Conservation (phyloP, 805 yeast genomes). For the Wickerhamiella occidentalis region DNA sequence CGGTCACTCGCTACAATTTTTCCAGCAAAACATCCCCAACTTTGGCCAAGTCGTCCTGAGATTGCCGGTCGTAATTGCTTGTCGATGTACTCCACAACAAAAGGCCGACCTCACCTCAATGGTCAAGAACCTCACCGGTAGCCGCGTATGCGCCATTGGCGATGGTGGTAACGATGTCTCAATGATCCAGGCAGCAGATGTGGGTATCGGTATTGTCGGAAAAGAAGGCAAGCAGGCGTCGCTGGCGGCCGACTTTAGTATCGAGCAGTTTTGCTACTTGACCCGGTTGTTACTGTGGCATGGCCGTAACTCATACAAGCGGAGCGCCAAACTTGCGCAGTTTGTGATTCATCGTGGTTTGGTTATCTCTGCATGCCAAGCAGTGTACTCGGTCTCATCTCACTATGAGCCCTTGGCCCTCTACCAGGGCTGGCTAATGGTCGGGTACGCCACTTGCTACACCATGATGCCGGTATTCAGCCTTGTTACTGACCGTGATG, state of each 20-base stretch:
- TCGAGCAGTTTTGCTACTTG: conserved; percentile 79
- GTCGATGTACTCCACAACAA: conserved; percentile 97
- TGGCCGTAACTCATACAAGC: conserved; percentile 91
- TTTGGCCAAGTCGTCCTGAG: conserved; percentile 66
- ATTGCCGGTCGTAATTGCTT: conserved; percentile 92
- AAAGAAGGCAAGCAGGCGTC: conserved; percentile 98
- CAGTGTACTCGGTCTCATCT: conserved; percentile 78
- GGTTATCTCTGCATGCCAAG: conserved; percentile 87
- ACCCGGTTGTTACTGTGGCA: conserved; percentile 90
- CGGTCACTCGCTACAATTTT: conserved; percentile 77
- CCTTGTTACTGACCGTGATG: conserved; percentile 79
- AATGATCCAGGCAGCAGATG: conserved; percentile 98
- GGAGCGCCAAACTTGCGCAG: conserved; percentile 90
- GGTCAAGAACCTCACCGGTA: conserved; percentile 68
- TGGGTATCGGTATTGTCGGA: conserved; percentile 98
- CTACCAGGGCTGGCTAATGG: conserved; percentile 95
- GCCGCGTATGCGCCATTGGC: conserved; percentile 93
- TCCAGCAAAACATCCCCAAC: conserved; percentile 45
- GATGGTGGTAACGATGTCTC: conserved; percentile 99
- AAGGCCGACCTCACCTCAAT: conserved; percentile 86
- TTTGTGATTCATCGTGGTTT: conserved; percentile 95
- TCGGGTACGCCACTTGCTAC: conserved; percentile 92
- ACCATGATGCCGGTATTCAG: conserved; percentile 98
- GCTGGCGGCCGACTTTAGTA: conserved; percentile 90
- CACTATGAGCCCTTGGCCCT: conserved; percentile 86